Base-by-base conservation (phyloP, 257 asterid species). In the Osmanthus fragrans region DNA sequence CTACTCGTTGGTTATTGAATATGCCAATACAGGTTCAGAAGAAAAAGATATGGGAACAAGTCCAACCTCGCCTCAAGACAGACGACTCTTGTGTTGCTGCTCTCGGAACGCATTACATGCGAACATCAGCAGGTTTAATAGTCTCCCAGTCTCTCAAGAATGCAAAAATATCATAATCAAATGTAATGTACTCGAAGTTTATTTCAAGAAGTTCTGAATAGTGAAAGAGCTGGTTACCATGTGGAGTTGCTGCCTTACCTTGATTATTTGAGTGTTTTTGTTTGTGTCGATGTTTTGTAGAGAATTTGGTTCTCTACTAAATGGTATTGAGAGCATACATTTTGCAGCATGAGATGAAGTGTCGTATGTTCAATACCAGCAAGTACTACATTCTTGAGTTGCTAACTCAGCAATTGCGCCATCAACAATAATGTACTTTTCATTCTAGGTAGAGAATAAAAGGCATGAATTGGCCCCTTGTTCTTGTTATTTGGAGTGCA, bases 31-130 rank as follows among this genome's bases (percentile, higher is more conserved):
- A 94, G 99, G 83, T 92, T 76, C 97, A 90, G 82, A 94, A 94
- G 97, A 94, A 92, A 80, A 94, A 92, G 86, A 90, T 92, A 11
- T 94, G 99, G 98, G 99, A 94, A 80, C 69, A 71, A 68, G 92
- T 92, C 73, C 99, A 94, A 80, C 97, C 97, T 69, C 94, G 86
- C 82, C 85, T 94, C 12, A 89, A 60, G 87, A 94, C 99, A 10
- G 92, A 92, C 72, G 92, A 84, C 36, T 80, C 89, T 8, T 54
- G 88, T 68, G 80, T 80, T 63, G 97, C 95, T 73, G 78, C 75
- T 30, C 92, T 94, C 11, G 92, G 85, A n/a, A 54, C 21, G 13
- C 85, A 88, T 80, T 67, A 63, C 65, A 94, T 94, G 99, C 91
- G 87, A 81, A 87, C 96, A 47, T 81, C 90, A 34, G 80, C 76